Evolutionary conservation across 139 green algal genomes (phyloP), one percentile per base, ranked within the genome.

Genomic region (Pleodorina starrii): DNA sequence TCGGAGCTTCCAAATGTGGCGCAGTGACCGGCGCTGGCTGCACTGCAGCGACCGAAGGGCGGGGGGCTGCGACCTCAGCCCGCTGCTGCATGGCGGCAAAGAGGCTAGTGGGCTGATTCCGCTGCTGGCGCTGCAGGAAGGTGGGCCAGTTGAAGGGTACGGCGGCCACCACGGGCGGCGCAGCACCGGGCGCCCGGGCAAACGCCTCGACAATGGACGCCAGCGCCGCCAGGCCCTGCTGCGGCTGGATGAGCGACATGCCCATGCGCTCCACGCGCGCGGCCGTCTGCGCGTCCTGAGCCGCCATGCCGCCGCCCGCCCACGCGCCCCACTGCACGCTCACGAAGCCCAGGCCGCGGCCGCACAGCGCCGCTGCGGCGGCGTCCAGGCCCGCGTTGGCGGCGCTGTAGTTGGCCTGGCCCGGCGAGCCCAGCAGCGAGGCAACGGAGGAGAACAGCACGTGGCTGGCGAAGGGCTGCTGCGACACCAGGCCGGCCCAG

Each of bases 291-390:
- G 81, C 46, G 66, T 72, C 75, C 17, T 43, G 72, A 4, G 90
- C 87, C 3, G 90, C 91, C 90, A 96, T 94, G 69, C 94, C 92
- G 43, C 54, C 92, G 51, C 89, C 92, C 23, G 94, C 92, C 96
- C 96, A 98, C 10, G 96, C 96, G 43, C 96, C 96, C 96, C 96
- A 98, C 91, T 98, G 96, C 54, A 98, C 85, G 43, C 86, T 92
- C 54, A 93, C 92, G 17, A 90, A 93, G 44, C 85, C 79, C 3
- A 93, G 57, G 40, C 95, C 95, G 10, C 54, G 85, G 25, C 87
- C 44, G 27, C 48, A 50, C n/a, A 54, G 50, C 27, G 29, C 40
- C 14, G 88, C 72, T 12, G 93, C 90, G 6, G 71, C 50, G 0
- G 90, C 90, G 73, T 98, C 95, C 78, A 98, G 91, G 6, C 90